A percentile compares a stretch with the other conserved stretches of the same genome.
phyloP scores from a whole-genome alignment of 2,329 filamentous ascomycete genomes.

The Colletotrichum chlorophyti region DNA sequence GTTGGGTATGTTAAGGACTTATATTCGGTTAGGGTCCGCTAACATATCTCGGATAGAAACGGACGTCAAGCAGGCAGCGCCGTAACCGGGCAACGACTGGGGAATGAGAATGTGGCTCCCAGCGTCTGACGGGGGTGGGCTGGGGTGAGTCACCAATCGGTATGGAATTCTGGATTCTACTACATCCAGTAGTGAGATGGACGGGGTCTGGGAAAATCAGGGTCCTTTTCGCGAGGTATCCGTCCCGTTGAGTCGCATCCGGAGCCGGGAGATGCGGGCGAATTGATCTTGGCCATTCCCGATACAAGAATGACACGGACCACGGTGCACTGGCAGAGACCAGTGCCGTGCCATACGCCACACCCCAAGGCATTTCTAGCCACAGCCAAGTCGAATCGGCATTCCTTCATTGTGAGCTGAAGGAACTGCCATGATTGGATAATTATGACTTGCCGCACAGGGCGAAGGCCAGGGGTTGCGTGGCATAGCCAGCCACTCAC shows the following conservation, averaged over 20 bases:
- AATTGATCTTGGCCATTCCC: background rate
- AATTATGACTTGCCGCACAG: constrained; percentile 11
- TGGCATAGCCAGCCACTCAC: constrained; percentile 21
- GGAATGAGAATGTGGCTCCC: background rate
- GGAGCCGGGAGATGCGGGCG: background rate
- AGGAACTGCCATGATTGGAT: constrained; percentile 6
- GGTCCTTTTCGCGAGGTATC: too few relatives aligned
- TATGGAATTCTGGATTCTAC: constrained; percentile 1
- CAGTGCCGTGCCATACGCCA: constrained; percentile 5
- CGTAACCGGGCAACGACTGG: constrained; percentile 9
- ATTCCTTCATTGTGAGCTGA: background rate
- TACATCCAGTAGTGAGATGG: too few relatives aligned
- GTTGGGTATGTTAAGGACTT: background rate
- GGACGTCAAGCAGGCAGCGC: constrained; percentile 2
- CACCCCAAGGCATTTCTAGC: background rate
- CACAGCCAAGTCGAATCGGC: background rate
- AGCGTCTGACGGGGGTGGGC: background rate
- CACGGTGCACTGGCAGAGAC: background rate
- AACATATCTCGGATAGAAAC: background rate
- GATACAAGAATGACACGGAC: too few relatives aligned
- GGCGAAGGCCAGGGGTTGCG: background rate
- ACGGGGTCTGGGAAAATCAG: constrained; percentile 11
- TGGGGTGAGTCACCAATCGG: constrained; percentile 22
- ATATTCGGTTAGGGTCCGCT: too few relatives aligned
- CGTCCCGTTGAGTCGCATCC: background rate